These are phyloP conservation scores for Nannizziopsis arthrosporioides DNA, from an alignment of 2,329 filamentous ascomycete genomes.

Conservation along the genomic window DNA sequence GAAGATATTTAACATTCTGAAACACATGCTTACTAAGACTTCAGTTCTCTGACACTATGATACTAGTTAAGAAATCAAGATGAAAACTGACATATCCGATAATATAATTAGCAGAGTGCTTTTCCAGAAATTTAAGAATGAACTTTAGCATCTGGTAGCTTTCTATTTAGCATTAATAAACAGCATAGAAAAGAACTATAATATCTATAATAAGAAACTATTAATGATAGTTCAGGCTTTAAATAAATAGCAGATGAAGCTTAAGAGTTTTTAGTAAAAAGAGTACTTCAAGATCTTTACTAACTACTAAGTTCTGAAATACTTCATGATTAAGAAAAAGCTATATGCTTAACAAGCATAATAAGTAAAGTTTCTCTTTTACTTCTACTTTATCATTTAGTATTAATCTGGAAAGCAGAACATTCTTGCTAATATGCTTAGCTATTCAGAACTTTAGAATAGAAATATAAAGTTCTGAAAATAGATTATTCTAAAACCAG, in stretches of 20 bases:
- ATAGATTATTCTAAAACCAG: too few species aligned
- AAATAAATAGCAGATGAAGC: slow-evolving; percentile 18
- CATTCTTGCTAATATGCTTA: slow-evolving; percentile 35
- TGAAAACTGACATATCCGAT: neutral
- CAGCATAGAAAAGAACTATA: slow-evolving; percentile 12
- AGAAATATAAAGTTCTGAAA: too few species aligned
- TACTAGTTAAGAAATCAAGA: neutral
- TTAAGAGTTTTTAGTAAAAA: slow-evolving; percentile 12
- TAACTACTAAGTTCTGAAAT: slow-evolving; percentile 23
- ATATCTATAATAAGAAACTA: slow-evolving; percentile 17
- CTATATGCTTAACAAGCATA: slow-evolving; percentile 21
- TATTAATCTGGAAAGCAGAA: slow-evolving; percentile 18
- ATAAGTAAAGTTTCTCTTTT: too few species aligned
- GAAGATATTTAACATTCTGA: neutral
- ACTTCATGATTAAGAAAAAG: slow-evolving; percentile 23
- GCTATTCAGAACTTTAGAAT: neutral
- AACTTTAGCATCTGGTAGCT: neutral
- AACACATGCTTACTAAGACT: too few species aligned
- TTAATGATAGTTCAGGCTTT: slow-evolving; percentile 18
- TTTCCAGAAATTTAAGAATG: neutral
- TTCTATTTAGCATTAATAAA: neutral
- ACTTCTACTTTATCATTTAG: slow-evolving; percentile 20
- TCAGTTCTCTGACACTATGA: slow-evolving; percentile 1
- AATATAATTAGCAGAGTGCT: neutral
- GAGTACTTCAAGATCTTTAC: slow-evolving; percentile 17